Conservation (phyloP, 2,329 filamentous ascomycete genomes). For the Ascochyta clinopodiicola region DNA sequence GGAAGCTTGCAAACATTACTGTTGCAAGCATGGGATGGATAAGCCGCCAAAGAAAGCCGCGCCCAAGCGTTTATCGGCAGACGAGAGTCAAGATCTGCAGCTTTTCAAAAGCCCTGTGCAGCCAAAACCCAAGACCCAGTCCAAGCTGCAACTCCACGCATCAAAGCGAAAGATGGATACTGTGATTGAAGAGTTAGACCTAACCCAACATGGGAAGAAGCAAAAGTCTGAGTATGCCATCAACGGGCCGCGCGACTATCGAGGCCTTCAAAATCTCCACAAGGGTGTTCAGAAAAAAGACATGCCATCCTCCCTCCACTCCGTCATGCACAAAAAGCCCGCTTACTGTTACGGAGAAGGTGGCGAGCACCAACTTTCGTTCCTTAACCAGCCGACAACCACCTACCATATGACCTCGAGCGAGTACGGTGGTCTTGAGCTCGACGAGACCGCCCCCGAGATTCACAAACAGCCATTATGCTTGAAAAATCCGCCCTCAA, state of each 20-base stretch:
- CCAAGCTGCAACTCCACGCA: slow-evolving; percentile 35
- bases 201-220: slow-evolving; percentile 43
- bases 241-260: slow-evolving; percentile 28
- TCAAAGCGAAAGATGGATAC: slow-evolving; percentile 35
- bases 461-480: background rate
- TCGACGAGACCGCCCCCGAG: slow-evolving; percentile 21
- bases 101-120: background rate
- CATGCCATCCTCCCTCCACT: slow-evolving; percentile 26
- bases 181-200: slow-evolving; percentile 39
- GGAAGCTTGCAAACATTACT: slow-evolving; percentile 70
- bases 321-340: slow-evolving; percentile 38
- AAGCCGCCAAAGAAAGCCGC: slow-evolving; percentile 61
- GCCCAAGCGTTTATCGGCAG: slow-evolving; percentile 30
- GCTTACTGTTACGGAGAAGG: slow-evolving; percentile 34
- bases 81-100: slow-evolving; percentile 11
- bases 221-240: slow-evolving; percentile 24
- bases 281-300: slow-evolving; percentile 31
- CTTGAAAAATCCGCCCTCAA: background rate
- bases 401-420: slow-evolving; percentile 22
- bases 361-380: slow-evolving; percentile 31
- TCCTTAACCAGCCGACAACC: slow-evolving; percentile 14
- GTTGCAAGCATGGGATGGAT: slow-evolving; percentile 74
- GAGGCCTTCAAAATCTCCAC: slow-evolving; percentile 35
- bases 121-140: slow-evolving; percentile 31
- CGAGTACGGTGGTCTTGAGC: slow-evolving; percentile 37